phyloP scores from a whole-genome alignment of 257 asterid species.

The Ehretia macrophylla region DNA sequence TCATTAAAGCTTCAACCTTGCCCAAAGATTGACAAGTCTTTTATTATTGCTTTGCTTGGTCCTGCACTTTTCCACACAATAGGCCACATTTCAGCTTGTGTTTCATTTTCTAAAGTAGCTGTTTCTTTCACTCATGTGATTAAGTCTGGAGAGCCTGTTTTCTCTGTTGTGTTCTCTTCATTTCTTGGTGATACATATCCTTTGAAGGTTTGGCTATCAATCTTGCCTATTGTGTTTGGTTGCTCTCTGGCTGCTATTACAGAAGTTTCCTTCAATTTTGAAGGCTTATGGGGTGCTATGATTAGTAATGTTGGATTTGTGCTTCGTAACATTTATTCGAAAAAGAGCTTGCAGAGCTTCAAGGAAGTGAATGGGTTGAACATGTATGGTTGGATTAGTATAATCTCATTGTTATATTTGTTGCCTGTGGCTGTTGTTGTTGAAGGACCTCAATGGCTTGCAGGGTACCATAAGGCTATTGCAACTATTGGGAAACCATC shows the following conservation, averaged over 20 bases:
- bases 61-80: constrained; percentile 91
- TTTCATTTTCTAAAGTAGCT: constrained; percentile 94
- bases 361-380: constrained; percentile 91
- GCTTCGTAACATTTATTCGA: constrained; percentile 80
- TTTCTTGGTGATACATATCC: constrained; percentile 85
- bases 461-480: constrained; percentile 77
- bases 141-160: constrained; percentile 94
- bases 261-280: constrained; percentile 85
- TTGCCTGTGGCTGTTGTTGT: constrained; percentile 84
- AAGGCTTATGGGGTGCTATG: constrained; percentile 85
- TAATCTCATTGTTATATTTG: constrained; percentile 68
- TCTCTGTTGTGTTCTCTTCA: constrained; percentile 76
- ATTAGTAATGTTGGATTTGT: constrained; percentile 90
- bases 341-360: constrained; percentile 79
- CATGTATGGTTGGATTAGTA: constrained; percentile 78
- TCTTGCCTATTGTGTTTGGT: constrained; percentile 88
- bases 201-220: constrained; percentile 76
- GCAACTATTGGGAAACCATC: constrained; percentile 52
- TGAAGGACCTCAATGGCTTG: constrained; percentile 94
- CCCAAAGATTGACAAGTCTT: constrained; percentile 72
- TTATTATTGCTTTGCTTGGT: constrained; percentile 79
- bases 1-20: constrained; percentile 64
- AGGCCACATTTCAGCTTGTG: constrained; percentile 97
- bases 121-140: constrained; percentile 96
- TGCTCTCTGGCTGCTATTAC: constrained; percentile 96